These are phyloP conservation scores for Kwoniella sp. DNA, from an alignment of 768 basidiomycete species.

Conservation along the genomic window DNA sequence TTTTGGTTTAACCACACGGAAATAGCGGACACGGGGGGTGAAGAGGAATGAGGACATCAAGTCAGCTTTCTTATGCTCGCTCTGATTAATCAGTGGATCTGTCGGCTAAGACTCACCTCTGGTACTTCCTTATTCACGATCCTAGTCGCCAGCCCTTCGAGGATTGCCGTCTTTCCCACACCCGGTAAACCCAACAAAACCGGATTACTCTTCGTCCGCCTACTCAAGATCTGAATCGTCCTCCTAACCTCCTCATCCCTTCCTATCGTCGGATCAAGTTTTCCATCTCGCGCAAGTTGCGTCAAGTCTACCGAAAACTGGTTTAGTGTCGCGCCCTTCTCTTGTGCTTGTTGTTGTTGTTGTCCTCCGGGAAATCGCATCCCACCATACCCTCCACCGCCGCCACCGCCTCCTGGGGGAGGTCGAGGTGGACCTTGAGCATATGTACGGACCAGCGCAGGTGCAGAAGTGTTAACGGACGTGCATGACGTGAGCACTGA, in stretches of 20 bases:
- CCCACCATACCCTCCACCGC: slow-evolving; percentile 38
- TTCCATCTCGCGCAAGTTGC: slow-evolving; percentile 77
- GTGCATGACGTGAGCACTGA: slow-evolving; percentile 4
- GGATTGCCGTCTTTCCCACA: slow-evolving; percentile 88
- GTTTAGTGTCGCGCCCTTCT: slow-evolving; percentile 83
- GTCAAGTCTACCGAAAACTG: slow-evolving; percentile 84
- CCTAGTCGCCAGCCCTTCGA: slow-evolving; percentile 83
- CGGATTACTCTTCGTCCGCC: slow-evolving; percentile 89
- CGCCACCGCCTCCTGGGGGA: slow-evolving; percentile 24
- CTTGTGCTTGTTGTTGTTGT: slow-evolving; percentile 31
- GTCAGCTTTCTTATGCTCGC: slow-evolving; percentile 5
- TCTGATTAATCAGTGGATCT: not conserved
- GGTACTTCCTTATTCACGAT: slow-evolving; percentile 89
- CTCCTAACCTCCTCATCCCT: slow-evolving; percentile 71
- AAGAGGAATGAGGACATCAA: too few species aligned
- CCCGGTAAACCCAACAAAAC: slow-evolving; percentile 75
- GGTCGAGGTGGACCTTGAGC: slow-evolving; percentile 35
- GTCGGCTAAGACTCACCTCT: slow-evolving; percentile 75
- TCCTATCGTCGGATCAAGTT: slow-evolving; percentile 87
- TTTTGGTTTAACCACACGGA: too few species aligned
- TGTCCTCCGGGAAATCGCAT: slow-evolving; percentile 49
- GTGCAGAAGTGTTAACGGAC: not conserved
- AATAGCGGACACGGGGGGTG: too few species aligned
- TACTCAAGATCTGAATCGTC: slow-evolving; percentile 86
- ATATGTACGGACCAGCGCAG: slow-evolving; percentile 18